Evolutionary conservation across 257 asterid species (phyloP), one percentile per base, ranked within the genome.

Genomic region (Solanum sitiens): DNA sequence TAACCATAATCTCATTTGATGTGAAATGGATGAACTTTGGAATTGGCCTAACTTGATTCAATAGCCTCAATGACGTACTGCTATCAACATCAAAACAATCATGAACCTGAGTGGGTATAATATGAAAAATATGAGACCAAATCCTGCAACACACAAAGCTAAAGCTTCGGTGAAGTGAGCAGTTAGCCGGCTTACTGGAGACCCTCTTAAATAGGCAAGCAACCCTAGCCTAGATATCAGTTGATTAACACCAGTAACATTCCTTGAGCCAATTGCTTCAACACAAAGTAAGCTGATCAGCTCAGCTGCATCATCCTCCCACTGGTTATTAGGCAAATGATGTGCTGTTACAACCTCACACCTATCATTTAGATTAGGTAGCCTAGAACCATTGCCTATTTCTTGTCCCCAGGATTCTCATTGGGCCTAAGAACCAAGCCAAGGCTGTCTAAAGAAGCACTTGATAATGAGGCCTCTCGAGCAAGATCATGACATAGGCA

Each of bases 141-240:
- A 93, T 87, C 89, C 94, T 0, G 97, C 92, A 1, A 92, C 98
- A 12, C 98, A 93, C 75, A 96, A 42, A 23, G 95, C 93, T 33
- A 95, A 86, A 61, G 94, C 99, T 93, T 97, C 99, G 0, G 98
- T 95, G 95, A 92, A 97, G 90, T 96, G 96, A 25, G 98, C 95
- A 3, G 90, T 90, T 42, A 97, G 92, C 59, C 99, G 98, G 88
- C 93, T 95, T 2, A 96, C 83, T 2, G 98, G 91, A 50, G 99
- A 91, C 71, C 98, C 98, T 25, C 91, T 91, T 2, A 99, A 98
- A 50, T 98, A 97, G 33, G 99, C 98, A 27, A 95, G 95, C 88
- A 93, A 95, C 6, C 99, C 99, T 4, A 97, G 92, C 83, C 98
- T 93, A 35, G 93, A 92, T 15, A 97, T 93, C 87, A 92, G 92